Base-by-base conservation (phyloP, 2,329 filamentous ascomycete genomes). In the Fusarium dlaminii region DNA sequence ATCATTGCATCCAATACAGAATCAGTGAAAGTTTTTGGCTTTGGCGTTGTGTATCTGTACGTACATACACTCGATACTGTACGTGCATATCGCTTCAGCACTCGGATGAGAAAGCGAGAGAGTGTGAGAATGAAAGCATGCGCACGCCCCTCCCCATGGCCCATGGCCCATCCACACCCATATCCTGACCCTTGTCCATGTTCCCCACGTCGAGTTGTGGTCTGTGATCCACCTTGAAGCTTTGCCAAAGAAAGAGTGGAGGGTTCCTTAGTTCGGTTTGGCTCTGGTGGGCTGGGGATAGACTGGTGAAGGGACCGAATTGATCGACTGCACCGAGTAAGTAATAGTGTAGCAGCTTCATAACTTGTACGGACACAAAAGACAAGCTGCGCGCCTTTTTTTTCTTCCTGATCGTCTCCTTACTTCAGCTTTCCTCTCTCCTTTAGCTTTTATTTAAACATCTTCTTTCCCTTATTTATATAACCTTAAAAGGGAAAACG, bases 321-420 rank as follows among this genome's bases (percentile, higher is more conserved):
- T 68, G 71, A 67, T 69, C 66, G 66, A 59, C 66, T 55, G 55
- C 46, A 63, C 61, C 36, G 46, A 70, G 40, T 61, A 58, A 70
- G 46, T 62, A 55, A 63, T 66, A 71, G 65, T 55, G 61, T 65
- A 65, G 63, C 65, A 77, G 66, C 70, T 75, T 77, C 75, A 77
- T 77, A 77, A 76, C 70, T 77, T 63, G 65, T 62, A 74, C 67
- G 57, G 66, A 65, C 75, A 77, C 72, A 74, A 77, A 78, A 77
- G 73, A 75, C 45, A 54, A 77, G 74, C 70, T 77, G 76, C 76
- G 76, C 76, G 74, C 75, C 75, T 78, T 78, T 78, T 55, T 77
- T 59, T 18, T 8, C 7, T 13, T 27, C 15, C 65, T 56, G 29
- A 32, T 75, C 62, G n/a, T 59, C 55, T 57, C 65, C 32, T 45